Percentiles rank a stretch among this genome's conserved stretches.
Evolutionary conservation across 2,329 filamentous ascomycete species (phyloP).

Genomic region (Botrytis fabae): DNA sequence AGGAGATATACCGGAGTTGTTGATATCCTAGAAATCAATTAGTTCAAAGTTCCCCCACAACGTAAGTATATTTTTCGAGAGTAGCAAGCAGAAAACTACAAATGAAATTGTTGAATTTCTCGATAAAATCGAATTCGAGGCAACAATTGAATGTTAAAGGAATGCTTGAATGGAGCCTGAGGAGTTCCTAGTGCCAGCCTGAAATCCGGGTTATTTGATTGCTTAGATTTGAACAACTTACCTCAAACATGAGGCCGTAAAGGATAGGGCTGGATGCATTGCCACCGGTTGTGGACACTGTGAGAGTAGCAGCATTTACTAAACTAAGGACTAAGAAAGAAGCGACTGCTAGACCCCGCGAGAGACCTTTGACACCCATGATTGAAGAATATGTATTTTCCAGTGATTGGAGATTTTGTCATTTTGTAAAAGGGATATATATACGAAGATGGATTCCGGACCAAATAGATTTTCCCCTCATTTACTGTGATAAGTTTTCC

Average conservation of each 20-base stretch:
- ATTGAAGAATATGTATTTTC: not conserved
- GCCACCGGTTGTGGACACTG: constrained; percentile 27
- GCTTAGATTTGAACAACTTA: not conserved
- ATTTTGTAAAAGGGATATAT: not conserved
- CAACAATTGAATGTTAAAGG: not conserved
- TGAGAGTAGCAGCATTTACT: constrained; percentile 21
- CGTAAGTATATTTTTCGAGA: not conserved
- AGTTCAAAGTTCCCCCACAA: not conserved
- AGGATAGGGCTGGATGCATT: constrained; percentile 30
- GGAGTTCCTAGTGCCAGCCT: not conserved
- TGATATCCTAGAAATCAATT: constrained; percentile 16
- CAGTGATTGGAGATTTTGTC: not conserved
- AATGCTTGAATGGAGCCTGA: not conserved
- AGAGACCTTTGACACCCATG: constrained; percentile 8
- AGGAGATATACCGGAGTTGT: constrained; percentile 12
- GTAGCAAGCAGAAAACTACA: not conserved
- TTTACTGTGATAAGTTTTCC: not conserved
- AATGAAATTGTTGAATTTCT: not conserved
- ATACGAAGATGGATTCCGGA: not conserved
- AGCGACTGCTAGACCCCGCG: not conserved
- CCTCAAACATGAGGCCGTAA: constrained; percentile 31
- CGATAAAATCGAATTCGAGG: not conserved
- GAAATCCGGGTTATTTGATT: not conserved
- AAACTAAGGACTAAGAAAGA: not conserved
- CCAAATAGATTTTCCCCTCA: not conserved